Evolutionary conservation across 2,329 filamentous ascomycete species (phyloP).

Genomic region (Colletotrichum lini): DNA sequence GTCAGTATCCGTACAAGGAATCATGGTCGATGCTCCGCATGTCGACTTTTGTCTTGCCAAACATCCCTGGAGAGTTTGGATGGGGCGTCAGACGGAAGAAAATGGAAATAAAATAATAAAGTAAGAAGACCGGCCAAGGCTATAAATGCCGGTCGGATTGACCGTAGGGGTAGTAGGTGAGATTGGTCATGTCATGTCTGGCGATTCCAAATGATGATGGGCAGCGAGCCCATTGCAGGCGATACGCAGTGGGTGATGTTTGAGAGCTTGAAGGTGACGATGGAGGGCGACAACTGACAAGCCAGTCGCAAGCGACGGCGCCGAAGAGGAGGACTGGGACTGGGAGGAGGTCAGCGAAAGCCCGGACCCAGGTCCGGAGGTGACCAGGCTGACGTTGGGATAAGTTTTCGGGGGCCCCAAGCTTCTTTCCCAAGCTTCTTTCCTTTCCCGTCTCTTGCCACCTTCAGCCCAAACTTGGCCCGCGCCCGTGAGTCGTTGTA

Average conservation of each 20-base stretch:
- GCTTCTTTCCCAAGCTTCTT: background rate
- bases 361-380: slow-evolving; percentile 27
- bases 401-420: slow-evolving; percentile 29
- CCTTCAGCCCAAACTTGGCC: slow-evolving; percentile 23
- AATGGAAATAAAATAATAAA: too few relatives aligned
- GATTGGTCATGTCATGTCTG: slow-evolving; percentile 3
- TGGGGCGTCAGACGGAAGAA: background rate
- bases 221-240: background rate
- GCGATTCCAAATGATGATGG: slow-evolving; percentile 25
- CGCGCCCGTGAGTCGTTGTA: slow-evolving; percentile 23
- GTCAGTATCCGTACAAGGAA: background rate
- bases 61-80: slow-evolving; percentile 15
- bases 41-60: slow-evolving; percentile 2
- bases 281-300: slow-evolving; percentile 4
- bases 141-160: too few relatives aligned
- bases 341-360: background rate
- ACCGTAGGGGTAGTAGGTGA: background rate
- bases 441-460: background rate
- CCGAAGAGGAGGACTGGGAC: background rate
- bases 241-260: slow-evolving; percentile 7
- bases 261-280: slow-evolving; percentile 2
- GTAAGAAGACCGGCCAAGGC: too few relatives aligned
- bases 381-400: slow-evolving; percentile 34
- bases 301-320: slow-evolving; percentile 22
- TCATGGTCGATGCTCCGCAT: slow-evolving; percentile 18